These are phyloP conservation scores for Alternaria panax DNA, from an alignment of 2,329 filamentous ascomycete species.

Conservation along the genomic window DNA sequence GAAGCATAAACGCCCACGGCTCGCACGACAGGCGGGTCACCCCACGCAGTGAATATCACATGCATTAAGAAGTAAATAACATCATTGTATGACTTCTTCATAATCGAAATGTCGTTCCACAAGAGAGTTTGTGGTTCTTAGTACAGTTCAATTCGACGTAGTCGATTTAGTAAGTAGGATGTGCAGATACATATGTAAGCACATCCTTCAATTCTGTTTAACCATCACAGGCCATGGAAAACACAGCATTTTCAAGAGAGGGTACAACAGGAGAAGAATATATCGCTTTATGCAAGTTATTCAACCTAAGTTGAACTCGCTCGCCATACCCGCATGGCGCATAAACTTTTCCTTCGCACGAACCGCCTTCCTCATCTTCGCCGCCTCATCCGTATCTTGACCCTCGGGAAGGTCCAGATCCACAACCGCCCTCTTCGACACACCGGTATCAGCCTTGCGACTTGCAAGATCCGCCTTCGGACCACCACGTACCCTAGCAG, in stretches of 20 bases:
- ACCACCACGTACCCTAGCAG: conserved; percentile 53
- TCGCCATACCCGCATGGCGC: conserved; percentile 62
- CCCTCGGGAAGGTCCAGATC: conserved; percentile 47
- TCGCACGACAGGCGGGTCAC: too few relatives aligned
- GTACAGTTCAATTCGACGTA: too few relatives aligned
- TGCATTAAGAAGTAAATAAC: too few relatives aligned
- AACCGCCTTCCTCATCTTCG: conserved; percentile 68
- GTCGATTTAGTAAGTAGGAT: too few relatives aligned
- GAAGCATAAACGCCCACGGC: too few relatives aligned
- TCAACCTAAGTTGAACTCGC: conserved; percentile 73
- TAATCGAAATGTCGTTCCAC: too few relatives aligned
- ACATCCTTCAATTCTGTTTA: too few relatives aligned
- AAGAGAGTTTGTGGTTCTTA: too few relatives aligned
- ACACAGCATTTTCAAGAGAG: background rate
- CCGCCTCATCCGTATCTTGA: conserved; percentile 64
- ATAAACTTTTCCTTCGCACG: conserved; percentile 54
- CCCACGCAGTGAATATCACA: too few relatives aligned
- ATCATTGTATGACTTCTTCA: too few relatives aligned
- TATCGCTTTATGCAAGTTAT: background rate
- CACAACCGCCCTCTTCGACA: conserved; percentile 27
- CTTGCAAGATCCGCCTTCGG: conserved; percentile 47
- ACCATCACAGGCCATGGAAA: background rate
- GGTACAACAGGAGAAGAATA: background rate
- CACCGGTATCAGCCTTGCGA: conserved; percentile 41
- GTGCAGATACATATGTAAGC: too few relatives aligned